These are phyloP conservation scores for Boletus smithii DNA, from an alignment of 1,284 basidiomycete species.

Conservation along the genomic window DNA sequence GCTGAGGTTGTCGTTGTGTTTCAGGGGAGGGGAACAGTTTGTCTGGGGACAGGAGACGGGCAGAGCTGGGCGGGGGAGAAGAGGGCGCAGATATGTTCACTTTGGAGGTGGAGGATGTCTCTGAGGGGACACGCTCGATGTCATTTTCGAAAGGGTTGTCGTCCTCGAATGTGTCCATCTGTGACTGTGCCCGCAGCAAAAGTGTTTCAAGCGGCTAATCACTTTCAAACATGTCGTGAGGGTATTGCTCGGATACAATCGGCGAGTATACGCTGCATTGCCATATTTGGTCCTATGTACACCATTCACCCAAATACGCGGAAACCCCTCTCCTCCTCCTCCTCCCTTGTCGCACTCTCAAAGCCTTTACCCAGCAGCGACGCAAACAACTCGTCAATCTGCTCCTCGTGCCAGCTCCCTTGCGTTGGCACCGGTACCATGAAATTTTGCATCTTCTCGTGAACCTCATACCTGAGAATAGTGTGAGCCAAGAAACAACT, in stretches of 20 bases:
- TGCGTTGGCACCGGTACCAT: constrained; percentile 80
- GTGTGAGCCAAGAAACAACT: constrained; percentile 5
- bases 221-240: too few species aligned
- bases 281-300: constrained; percentile 31
- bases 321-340: constrained; percentile 42
- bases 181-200: background rate
- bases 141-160: constrained; percentile 79
- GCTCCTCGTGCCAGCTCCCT: constrained; percentile 85
- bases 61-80: constrained; percentile 50
- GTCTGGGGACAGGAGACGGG: constrained; percentile 41
- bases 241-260: too few species aligned
- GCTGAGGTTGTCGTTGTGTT: constrained; percentile 49
- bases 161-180: constrained; percentile 71
- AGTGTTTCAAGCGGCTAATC: too few species aligned
- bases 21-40: constrained; percentile 54
- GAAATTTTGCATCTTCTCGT: constrained; percentile 92
- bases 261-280: too few species aligned
- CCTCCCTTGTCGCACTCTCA: constrained; percentile 34
- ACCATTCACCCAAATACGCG: constrained; percentile 52
- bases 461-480: constrained; percentile 74
- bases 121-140: constrained; percentile 55
- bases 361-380: constrained; percentile 77
- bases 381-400: constrained; percentile 88
- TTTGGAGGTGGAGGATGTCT: constrained; percentile 58
- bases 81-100: constrained; percentile 62